phyloP scores from a whole-genome alignment of 768 basidiomycete genomes.

The Paxillus involutus region DNA sequence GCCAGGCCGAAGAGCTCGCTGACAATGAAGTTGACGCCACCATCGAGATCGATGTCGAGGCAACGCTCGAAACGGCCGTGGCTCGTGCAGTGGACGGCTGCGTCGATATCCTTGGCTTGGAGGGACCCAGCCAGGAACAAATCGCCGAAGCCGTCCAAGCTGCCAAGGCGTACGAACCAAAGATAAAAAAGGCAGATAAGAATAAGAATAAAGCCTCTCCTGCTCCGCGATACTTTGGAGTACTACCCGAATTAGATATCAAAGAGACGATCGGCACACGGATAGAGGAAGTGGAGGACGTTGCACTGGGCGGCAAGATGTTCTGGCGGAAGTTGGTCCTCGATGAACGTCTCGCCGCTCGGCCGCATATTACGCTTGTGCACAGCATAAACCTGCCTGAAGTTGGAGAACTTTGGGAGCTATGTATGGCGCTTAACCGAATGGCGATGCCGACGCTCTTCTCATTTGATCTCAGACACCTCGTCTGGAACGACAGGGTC shows the following conservation, averaged over 20 bases:
- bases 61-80: constrained; percentile 55
- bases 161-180: constrained; percentile 42
- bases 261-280: constrained; percentile 41
- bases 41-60: constrained; percentile 65
- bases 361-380: constrained; percentile 87
- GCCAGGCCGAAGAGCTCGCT: constrained; percentile 57
- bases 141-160: constrained; percentile 46
- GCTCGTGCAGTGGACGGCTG: constrained; percentile 58
- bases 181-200: constrained; percentile 32
- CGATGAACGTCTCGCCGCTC: constrained; percentile 46
- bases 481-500: constrained; percentile 76
- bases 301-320: constrained; percentile 27
- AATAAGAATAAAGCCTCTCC: constrained; percentile 26
- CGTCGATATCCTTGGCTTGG: constrained; percentile 52
- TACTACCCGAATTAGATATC: constrained; percentile 75
- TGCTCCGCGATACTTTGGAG: constrained; percentile 70
- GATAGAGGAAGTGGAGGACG: constrained; percentile 36
- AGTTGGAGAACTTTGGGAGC: constrained; percentile 45
- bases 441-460: constrained; percentile 50
- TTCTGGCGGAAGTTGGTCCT: constrained; percentile 53
- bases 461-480: constrained; percentile 53
- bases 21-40: constrained; percentile 62
- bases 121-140: constrained; percentile 51
- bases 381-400: constrained; percentile 55
- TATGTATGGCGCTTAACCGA: constrained; percentile 14